These are phyloP conservation scores for Epithemia pelagica DNA, from an alignment of 108 stramenopile genomes.

Conservation along the genomic window DNA sequence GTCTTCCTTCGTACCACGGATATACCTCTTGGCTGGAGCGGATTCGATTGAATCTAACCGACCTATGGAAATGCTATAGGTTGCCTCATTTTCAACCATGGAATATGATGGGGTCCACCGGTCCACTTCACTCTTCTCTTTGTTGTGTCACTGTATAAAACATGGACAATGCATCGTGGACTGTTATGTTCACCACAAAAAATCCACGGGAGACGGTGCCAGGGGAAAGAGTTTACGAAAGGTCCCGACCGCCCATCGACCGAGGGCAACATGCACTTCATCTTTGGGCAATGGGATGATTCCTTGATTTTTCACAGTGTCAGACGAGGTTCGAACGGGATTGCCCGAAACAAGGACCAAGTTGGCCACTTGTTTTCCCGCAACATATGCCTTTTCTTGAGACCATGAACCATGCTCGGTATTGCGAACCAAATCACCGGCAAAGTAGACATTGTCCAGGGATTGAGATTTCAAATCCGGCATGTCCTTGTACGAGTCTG, in stretches of 20 bases:
- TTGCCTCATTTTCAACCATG: too few relatives aligned
- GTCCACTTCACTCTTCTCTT: too few relatives aligned
- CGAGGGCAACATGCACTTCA: constrained; percentile 66
- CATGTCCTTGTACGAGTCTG: constrained; percentile 58
- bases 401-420: constrained; percentile 75
- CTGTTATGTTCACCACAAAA: constrained; percentile 43
- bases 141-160: too few relatives aligned
- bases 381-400: constrained; percentile 83
- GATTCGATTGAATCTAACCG: too few relatives aligned
- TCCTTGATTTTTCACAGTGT: constrained; percentile 14
- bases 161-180: too few relatives aligned
- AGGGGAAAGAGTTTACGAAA: constrained; percentile 20
- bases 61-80: too few relatives aligned
- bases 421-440: constrained; percentile 57
- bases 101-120: too few relatives aligned
- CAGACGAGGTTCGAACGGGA: constrained; percentile 1
- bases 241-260: constrained; percentile 21
- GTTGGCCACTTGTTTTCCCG: constrained; percentile 74
- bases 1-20: too few relatives aligned
- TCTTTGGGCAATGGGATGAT: constrained; percentile 53
- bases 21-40: too few relatives aligned
- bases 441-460: constrained; percentile 59
- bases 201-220: constrained; percentile 59
- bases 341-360: neutral
- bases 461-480: constrained; percentile 38